These are phyloP conservation scores for Blastobotrys robertii DNA, from an alignment of 805 yeast genomes.

Conservation along the genomic window DNA sequence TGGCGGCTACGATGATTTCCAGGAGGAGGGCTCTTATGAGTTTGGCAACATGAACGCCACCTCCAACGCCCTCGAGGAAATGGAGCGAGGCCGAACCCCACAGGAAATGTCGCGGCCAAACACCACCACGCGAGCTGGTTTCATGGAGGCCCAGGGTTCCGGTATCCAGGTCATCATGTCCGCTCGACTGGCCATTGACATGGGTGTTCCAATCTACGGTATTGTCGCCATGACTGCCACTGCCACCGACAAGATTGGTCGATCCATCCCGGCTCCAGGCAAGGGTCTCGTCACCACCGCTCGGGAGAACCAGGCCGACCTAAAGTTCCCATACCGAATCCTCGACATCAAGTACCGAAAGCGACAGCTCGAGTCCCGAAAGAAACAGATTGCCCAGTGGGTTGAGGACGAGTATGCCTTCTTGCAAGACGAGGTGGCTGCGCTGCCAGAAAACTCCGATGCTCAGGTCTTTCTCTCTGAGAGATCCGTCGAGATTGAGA, in stretches of 20 bases:
- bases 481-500: constrained; percentile 76
- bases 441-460: too few species aligned
- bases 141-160: constrained; percentile 99
- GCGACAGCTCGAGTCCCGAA: constrained; percentile 78
- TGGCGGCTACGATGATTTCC: constrained; percentile 99
- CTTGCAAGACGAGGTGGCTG: constrained; percentile 61
- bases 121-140: constrained; percentile 91
- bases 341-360: constrained; percentile 88
- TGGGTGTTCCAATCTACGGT: constrained; percentile 99
- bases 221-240: constrained; percentile 90
- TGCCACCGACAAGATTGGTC: constrained; percentile 96
- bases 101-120: constrained; percentile 98
- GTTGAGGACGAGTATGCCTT: constrained; percentile 67
- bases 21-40: constrained; percentile 96
- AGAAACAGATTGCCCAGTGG: constrained; percentile 72
- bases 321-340: constrained; percentile 70
- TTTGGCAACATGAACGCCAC: constrained; percentile 99
- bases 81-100: constrained; percentile 95
- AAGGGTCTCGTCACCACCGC: constrained; percentile 98
- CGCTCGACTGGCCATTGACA: constrained; percentile 84
- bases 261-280: constrained; percentile 99
- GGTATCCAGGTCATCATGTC: constrained; percentile 96
- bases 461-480: constrained; percentile 63
- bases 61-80: constrained; percentile 77
- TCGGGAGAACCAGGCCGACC: constrained; percentile 76